phyloP scores from a whole-genome alignment of 2,329 filamentous ascomycete genomes.

The Daldinia eschscholtzii region DNA sequence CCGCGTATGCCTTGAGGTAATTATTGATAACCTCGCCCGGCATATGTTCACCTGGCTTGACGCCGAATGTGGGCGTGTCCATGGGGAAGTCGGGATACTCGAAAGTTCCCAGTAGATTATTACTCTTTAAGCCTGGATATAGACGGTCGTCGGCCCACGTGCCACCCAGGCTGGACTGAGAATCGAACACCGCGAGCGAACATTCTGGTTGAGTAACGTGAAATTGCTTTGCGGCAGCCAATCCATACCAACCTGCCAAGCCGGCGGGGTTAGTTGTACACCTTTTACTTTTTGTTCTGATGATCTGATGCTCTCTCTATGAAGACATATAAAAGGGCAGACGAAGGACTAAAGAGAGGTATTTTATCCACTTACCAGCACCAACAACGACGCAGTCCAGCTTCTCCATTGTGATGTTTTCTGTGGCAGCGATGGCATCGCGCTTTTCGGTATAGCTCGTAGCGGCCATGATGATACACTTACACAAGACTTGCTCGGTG shows the following conservation, averaged over 20 bases:
- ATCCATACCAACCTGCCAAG: constrained; percentile 63
- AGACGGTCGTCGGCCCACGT: constrained; percentile 76
- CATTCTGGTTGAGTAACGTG: constrained; percentile 68
- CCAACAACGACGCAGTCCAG: constrained; percentile 63
- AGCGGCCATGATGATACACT: constrained; percentile 38
- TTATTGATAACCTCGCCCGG: constrained; percentile 66
- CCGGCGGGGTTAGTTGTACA: constrained; percentile 20
- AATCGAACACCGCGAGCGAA: constrained; percentile 70
- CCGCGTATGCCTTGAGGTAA: constrained; percentile 69
- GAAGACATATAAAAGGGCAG: neutral
- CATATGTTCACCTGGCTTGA: constrained; percentile 67
- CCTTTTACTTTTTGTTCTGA: constrained; percentile 10
- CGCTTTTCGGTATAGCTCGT: constrained; percentile 27
- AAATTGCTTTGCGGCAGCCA: constrained; percentile 72
- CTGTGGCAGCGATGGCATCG: constrained; percentile 27
- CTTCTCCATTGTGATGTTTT: constrained; percentile 55
- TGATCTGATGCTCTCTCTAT: too few relatives aligned
- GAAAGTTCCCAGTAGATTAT: constrained; percentile 79
- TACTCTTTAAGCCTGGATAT: constrained; percentile 77
- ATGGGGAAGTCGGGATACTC: constrained; percentile 82
- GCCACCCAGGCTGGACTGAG: constrained; percentile 70
- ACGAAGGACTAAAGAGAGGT: constrained; percentile 4
- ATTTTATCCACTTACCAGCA: constrained; percentile 60
- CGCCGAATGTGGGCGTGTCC: constrained; percentile 63
- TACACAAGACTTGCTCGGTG: constrained; percentile 17